These are phyloP conservation scores for Eucalyptus regnans DNA, from an alignment of 345 rosid genomes.

Conservation along the genomic window DNA sequence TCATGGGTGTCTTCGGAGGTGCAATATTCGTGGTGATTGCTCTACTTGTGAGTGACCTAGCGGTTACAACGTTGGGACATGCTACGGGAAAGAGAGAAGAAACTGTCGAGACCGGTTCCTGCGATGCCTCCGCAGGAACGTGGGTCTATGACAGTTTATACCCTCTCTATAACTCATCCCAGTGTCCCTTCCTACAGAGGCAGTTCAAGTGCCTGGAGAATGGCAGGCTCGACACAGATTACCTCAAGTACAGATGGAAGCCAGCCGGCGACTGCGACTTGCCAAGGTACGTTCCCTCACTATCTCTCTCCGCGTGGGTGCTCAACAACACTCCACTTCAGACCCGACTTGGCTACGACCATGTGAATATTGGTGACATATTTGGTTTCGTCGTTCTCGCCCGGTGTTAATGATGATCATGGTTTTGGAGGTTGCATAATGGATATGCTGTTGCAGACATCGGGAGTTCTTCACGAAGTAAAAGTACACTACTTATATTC, in stretches of 20 bases:
- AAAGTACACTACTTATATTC: neutral
- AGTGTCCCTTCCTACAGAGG: constrained; percentile 34
- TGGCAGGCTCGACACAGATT: constrained; percentile 34
- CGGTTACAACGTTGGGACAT: neutral
- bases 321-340: neutral
- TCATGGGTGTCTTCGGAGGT: neutral
- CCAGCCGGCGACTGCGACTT: constrained; percentile 21
- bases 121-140: constrained; percentile 17
- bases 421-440: neutral
- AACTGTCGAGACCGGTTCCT: neutral
- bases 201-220: constrained; percentile 30
- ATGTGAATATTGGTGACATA: neutral
- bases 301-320: neutral
- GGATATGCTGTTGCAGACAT: neutral
- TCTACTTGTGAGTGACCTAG: neutral
- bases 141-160: constrained; percentile 30
- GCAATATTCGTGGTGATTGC: neutral
- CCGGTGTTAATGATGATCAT: neutral
- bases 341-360: neutral
- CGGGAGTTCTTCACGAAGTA: neutral
- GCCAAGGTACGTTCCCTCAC: constrained; percentile 14
- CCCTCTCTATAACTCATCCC: constrained; percentile 11
- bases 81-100: neutral
- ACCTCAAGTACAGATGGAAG: constrained; percentile 40
- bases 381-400: neutral